Percentiles rank a stretch among this genome's conserved stretches.
Evolutionary conservation across 805 yeast genomes (phyloP).

Genomic region (Geotrichum ghanense): DNA sequence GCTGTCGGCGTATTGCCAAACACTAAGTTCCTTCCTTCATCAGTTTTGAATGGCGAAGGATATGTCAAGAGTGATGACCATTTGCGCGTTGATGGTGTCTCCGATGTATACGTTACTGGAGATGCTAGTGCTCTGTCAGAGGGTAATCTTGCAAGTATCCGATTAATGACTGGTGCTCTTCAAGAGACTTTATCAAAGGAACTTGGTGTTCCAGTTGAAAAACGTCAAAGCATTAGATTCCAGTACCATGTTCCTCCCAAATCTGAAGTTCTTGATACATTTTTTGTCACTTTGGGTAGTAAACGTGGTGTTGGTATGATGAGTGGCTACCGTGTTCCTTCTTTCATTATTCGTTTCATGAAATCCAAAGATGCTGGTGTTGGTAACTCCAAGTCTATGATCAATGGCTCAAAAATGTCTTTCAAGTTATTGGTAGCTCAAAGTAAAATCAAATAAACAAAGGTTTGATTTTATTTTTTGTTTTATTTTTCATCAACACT

Average conservation of each 20-base stretch:
- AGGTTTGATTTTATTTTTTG: no score
- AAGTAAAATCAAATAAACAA: background rate
- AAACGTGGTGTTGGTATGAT: conserved; percentile 15
- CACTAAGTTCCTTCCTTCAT: conserved; percentile 8
- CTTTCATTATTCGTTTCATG: conserved; percentile 9
- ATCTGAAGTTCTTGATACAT: background rate
- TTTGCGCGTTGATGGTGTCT: conserved; percentile 9
- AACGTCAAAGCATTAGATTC: background rate
- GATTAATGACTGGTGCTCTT: conserved; percentile 4
- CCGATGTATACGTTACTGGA: conserved; percentile 12
- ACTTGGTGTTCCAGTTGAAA: conserved; percentile 5
- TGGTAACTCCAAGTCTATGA: conserved; percentile 1
- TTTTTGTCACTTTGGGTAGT: conserved; percentile 10
- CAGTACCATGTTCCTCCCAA: conserved; percentile 4
- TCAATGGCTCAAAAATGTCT: background rate
- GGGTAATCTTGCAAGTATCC: conserved; percentile 7
- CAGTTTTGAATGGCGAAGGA: conserved; percentile 10
- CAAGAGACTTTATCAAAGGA: conserved; percentile 6
- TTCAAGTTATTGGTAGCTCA: background rate
- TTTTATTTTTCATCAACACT: no score
- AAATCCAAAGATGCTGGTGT: conserved; percentile 8
- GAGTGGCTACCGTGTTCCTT: conserved; percentile 12
- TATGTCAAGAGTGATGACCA: conserved; percentile 10
- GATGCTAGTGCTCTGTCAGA: conserved; percentile 10
- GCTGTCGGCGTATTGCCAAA: conserved; percentile 12